Evolutionary conservation across 768 basidiomycete species (phyloP), one percentile per base, ranked within the genome.

Genomic region (Collybiopsis luxurians): DNA sequence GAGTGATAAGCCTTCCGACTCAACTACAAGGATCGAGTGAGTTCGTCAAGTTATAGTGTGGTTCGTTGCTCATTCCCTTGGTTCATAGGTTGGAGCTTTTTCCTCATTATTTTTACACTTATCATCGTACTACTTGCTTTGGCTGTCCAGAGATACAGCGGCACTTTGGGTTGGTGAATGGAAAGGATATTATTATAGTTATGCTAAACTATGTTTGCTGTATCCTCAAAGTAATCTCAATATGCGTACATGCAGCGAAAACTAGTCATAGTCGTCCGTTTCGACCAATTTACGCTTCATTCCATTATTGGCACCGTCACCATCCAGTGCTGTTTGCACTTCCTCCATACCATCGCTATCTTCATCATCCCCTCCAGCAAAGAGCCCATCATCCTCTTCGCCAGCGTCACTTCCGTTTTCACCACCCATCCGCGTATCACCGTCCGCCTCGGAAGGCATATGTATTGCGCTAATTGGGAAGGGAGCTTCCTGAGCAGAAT

Each of bases 341-440:
- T 91, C 89, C 61, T 90, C 89, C 89, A 91, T 91, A 2, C 77
- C 85, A 55, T 92, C 91, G 59, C 88, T 90, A 61, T 92, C 90
- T 38, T 86, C 86, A 13, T 87, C 85, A 28, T 85, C 86, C 24
- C 85, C 90, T 27, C 85, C 89, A 3, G 83, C 88, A 66, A 92
- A 92, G 46, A 92, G 70, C 15, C 84, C 86, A 49, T 90, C 90
- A 36, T 86, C 89, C 44, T 90, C 90, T 60, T 91, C 86, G 5
- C 74, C 85, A 13, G 69, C 83, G 21, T 86, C 89, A 59, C 87
- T 90, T n/a, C 80, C 87, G 57, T 84, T 86, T 31, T 89, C 87
- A 23, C 50, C 50, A 23, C 50, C 50, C 50, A 51, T 51, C 3
- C 66, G 67, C 27, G 70, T 73, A 26, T 61, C 68, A 28, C 58